Evolutionary conservation across 163 green algal species (phyloP).

Genomic region (Volvox carteri): DNA sequence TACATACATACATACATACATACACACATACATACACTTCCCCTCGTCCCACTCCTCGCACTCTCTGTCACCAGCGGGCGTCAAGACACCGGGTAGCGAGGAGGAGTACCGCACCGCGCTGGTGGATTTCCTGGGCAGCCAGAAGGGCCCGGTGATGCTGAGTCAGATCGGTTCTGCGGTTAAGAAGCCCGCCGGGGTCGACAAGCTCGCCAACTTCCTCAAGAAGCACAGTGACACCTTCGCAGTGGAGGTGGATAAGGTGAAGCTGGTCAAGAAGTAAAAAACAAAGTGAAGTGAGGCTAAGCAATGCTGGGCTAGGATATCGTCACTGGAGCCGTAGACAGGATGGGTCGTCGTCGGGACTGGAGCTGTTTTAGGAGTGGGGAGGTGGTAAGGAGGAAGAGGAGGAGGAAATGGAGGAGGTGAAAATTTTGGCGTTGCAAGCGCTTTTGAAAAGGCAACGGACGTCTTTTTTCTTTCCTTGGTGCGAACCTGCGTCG

Average conservation of each 20-base stretch:
- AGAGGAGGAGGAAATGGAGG: too few relatives aligned
- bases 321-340: too few relatives aligned
- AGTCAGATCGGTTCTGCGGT: not conserved
- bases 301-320: too few relatives aligned
- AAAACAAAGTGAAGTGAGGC: too few relatives aligned
- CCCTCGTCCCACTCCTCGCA: not conserved
- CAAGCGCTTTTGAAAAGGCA: too few relatives aligned
- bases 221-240: not conserved
- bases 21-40: not conserved
- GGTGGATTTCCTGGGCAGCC: not conserved
- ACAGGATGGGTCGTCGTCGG: too few relatives aligned
- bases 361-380: too few relatives aligned
- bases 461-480: too few relatives aligned
- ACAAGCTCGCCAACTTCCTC: constrained; percentile 13
- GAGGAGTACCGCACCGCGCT: constrained; percentile 9
- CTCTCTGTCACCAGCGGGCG: not conserved
- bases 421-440: too few relatives aligned
- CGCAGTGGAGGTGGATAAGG: not conserved
- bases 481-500: too few relatives aligned
- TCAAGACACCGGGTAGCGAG: not conserved
- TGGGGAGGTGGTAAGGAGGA: too few relatives aligned
- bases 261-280: constrained; percentile 40
- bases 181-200: not conserved
- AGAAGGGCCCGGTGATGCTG: not conserved
- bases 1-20: not conserved